Conservation (phyloP, 2,329 filamentous ascomycete species). For the Fonsecaea pedrosoi region DNA sequence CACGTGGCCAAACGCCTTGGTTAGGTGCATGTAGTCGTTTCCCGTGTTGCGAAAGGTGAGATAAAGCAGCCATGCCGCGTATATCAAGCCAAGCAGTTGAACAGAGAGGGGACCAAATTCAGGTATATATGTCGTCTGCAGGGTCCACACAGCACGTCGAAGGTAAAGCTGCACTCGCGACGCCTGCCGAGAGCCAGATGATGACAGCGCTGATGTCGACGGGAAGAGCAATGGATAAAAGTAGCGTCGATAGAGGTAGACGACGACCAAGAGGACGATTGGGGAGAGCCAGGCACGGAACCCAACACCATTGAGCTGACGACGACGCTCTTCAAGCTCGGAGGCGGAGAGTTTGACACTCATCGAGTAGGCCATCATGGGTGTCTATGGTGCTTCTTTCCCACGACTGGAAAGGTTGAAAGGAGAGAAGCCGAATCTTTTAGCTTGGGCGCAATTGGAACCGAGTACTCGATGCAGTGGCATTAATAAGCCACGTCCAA, state of each 20-base stretch:
- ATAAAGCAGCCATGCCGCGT: conserved; percentile 36
- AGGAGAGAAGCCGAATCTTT: neutral
- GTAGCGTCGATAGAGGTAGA: conserved; percentile 45
- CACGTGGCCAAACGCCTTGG: conserved; percentile 66
- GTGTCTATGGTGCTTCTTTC: neutral
- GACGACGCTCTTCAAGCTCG: conserved; percentile 59
- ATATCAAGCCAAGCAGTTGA: conserved; percentile 33
- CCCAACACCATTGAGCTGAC: conserved; percentile 62
- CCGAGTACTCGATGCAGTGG: neutral
- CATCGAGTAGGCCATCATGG: conserved; percentile 55
- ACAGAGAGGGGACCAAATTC: conserved; percentile 37
- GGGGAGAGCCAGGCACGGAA: conserved; percentile 63
- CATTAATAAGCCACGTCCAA: neutral
- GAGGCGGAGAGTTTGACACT: conserved; percentile 53
- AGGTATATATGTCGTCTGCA: conserved; percentile 29
- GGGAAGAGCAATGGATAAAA: neutral
- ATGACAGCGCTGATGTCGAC: neutral
- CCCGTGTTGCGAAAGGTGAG: conserved; percentile 34
- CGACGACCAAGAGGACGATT: conserved; percentile 52
- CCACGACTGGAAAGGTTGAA: neutral
- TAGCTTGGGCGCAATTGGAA: neutral
- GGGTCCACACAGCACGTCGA: conserved; percentile 32
- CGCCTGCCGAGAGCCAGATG: neutral
- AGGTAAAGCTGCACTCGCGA: conserved; percentile 7
- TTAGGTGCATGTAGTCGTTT: conserved; percentile 66